A percentile compares a stretch with the other conserved stretches of the same genome.
These are phyloP conservation scores for Kwoniella dejecticola DNA, from an alignment of 768 basidiomycete genomes.

Conservation along the genomic window DNA sequence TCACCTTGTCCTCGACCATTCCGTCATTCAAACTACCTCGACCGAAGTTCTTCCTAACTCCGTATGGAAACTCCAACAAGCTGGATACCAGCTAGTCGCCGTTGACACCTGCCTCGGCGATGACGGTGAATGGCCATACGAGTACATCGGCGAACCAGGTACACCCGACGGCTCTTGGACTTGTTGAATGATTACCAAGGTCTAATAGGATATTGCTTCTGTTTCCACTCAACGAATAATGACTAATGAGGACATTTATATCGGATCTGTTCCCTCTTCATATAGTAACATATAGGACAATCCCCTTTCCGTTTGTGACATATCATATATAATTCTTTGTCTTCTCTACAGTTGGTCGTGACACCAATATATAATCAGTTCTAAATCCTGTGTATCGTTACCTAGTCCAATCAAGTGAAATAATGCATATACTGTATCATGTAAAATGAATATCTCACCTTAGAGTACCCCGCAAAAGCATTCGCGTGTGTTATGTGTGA, in stretches of 20 bases:
- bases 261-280: background rate
- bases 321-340: too few species aligned
- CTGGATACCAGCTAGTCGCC: slow-evolving; percentile 50
- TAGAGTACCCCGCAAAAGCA: background rate
- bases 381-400: background rate
- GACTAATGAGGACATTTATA: slow-evolving; percentile 7
- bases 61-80: slow-evolving; percentile 27
- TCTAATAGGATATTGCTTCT: background rate
- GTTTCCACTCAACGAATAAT: slow-evolving; percentile 1
- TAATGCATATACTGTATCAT: slow-evolving; percentile 8
- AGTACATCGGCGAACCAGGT: slow-evolving; percentile 45
- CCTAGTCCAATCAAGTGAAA: background rate
- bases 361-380: background rate
- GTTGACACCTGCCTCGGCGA: slow-evolving; percentile 54
- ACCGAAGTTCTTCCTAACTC: slow-evolving; percentile 45
- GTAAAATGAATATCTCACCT: background rate
- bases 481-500: background rate
- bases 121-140: slow-evolving; percentile 53
- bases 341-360: too few species aligned
- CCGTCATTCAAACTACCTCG: slow-evolving; percentile 26
- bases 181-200: slow-evolving; percentile 32
- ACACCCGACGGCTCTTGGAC: slow-evolving; percentile 46
- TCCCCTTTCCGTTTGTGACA: background rate
- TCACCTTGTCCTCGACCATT: slow-evolving; percentile 15
- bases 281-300: background rate